Evolutionary conservation across 2,329 filamentous ascomycete genomes (phyloP), one percentile per base, ranked within the genome.

Genomic region (Pestalotiopsis sp.): DNA sequence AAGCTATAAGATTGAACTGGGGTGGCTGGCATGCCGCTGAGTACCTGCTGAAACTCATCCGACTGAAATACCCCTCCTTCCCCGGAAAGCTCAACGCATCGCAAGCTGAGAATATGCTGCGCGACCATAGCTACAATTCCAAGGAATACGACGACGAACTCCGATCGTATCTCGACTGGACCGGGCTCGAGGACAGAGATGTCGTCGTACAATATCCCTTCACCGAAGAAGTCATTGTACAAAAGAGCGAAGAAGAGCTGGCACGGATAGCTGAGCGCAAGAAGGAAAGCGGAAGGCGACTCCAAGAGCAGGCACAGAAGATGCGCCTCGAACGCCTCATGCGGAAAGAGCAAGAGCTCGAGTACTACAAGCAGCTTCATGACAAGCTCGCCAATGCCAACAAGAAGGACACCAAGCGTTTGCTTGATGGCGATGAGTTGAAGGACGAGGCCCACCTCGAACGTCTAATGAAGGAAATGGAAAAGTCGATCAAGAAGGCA

Each of bases 281-380:
- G 76, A 97, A 97, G 78, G 96, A 99, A 80, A 96, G 94, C 73
- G 96, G 96, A 0, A 87, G 96, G 71, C 87, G 97, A 59, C 78
- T 99, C 30, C 96, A 99, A 78, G 94, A 98, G 75, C 96, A 99
- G 79, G 96, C 96, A 0, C 95, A 95, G 10, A 98, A 97, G 80
- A 97, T 98, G 94, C 91, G 96, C 7, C 83, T 99, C 0, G 96
- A 99, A 71, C 97, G 97, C 75, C 84, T 99, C 60, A 93, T 98
- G 78, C 92, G 93, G 76, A 99, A 99, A 80, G 96, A 99, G 80
- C 90, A 97, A 76, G 94, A 98, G 77, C 83, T 98, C 1, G 94
- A 97, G 73, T 98, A 97, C 79, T 98, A 94, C 84, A 94, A 94
- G 76, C 89, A 94, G 68, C 82, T 99, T 3, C 94, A 97, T 75